A percentile compares a stretch with the other conserved stretches of the same genome.
phyloP scores from a whole-genome alignment of 2,329 filamentous ascomycete genomes.

The Arthrobotrys sphaeroides region DNA sequence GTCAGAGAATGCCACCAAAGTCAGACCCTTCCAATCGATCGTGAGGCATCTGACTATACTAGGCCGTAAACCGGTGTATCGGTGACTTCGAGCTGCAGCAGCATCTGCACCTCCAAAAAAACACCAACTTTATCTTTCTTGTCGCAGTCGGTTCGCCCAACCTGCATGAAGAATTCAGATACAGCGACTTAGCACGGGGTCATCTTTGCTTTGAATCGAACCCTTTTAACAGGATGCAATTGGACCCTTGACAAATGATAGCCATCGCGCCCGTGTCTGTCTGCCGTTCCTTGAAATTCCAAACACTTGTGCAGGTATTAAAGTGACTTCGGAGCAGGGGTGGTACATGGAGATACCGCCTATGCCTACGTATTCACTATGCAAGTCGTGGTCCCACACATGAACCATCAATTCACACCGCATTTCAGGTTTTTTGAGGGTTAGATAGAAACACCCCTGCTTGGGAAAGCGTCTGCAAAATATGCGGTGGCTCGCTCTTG shows the following conservation, averaged over 20 bases:
- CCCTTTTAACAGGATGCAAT: neutral
- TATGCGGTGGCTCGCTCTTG: slow-evolving; percentile 17
- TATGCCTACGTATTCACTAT: slow-evolving; percentile 20
- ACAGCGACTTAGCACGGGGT: slow-evolving; percentile 2
- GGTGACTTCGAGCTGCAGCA: slow-evolving; percentile 32
- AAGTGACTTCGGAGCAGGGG: neutral
- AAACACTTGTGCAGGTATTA: slow-evolving; percentile 17
- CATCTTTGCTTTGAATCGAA: neutral
- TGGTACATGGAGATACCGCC: slow-evolving; percentile 3
- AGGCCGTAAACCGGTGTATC: slow-evolving; percentile 19
- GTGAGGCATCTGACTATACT: slow-evolving; percentile 16
- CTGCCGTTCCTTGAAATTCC: slow-evolving; percentile 41
- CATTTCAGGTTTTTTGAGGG: slow-evolving; percentile 27
- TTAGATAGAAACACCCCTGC: slow-evolving; percentile 11
- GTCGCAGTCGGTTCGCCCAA: slow-evolving; percentile 12
- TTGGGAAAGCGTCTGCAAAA: slow-evolving; percentile 12
- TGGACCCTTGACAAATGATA: slow-evolving; percentile 39
- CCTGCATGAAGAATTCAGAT: slow-evolving; percentile 37
- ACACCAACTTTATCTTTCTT: slow-evolving; percentile 46
- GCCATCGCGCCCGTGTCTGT: slow-evolving; percentile 29
- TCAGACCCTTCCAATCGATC: slow-evolving; percentile 16
- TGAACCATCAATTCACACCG: slow-evolving; percentile 30
- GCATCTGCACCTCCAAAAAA: slow-evolving; percentile 13
- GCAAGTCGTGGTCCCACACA: slow-evolving; percentile 21
- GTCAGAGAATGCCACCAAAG: slow-evolving; percentile 9